Evolutionary conservation across 108 stramenopile species (phyloP), one percentile per base, ranked within the genome.

Genomic region (Stephanodiscus triporus): DNA sequence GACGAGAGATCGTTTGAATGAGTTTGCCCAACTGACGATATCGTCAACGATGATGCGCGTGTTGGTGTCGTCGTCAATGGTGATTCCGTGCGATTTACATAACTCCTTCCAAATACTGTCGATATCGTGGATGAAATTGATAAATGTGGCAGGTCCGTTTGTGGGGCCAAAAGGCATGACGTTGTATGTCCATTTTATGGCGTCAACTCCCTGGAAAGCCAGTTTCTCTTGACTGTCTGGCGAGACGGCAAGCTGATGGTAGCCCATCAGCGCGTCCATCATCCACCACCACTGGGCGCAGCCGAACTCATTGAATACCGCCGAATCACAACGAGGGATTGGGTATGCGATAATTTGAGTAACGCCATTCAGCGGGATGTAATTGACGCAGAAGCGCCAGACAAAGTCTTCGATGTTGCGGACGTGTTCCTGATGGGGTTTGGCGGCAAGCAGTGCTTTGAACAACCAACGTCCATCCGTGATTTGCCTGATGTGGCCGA

Each of bases 371-470:
- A 34, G 32, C 32, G 32, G 32, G 32, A 34, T 30, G 10, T 32
- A 26, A 11, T 30, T 30, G 10, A 58, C 30, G 16, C 57, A 58
- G 29, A 58, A 58, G 29, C 57, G 29, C 57, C 57, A 58, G 13
- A 58, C 57, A 14, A 26, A 58, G 10, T 58, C 51, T 10, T 58
- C 27, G 11, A 58, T 58, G 57, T 32, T n/a, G 29, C 17, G 29
- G 57, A 30, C 30, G 4, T 30, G 51, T 20, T 53, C 51, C 8
- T 53, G 51, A 20, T 53, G 26, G 6, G 51, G 51, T 26, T 53
- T 53, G 2, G 51, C 23, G 1, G 51, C 51, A 6, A 53, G 51
- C 2, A 53, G 20, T 22, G 51, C 51, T 26, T 58, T 58, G 30
- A 58, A 58, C 57, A 58, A 11, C 57, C 57, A 58, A 2, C 10